Base-by-base conservation (phyloP, 75 land plant species). In the Pseudotsuga menziesii region DNA sequence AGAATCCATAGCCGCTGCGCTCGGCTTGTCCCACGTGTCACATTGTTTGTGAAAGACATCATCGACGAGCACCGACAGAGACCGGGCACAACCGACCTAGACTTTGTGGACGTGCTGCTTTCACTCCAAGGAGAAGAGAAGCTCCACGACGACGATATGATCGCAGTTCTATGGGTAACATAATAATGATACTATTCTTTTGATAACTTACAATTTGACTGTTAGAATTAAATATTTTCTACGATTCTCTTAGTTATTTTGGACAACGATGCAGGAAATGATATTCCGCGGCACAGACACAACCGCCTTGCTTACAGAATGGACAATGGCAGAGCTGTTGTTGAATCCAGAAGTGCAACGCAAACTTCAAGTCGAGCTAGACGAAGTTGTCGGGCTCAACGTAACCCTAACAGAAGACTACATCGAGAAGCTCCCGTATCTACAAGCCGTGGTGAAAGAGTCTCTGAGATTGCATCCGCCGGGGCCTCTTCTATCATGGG, bases 231-330 rank as follows among this genome's bases (percentile, higher is more conserved):
- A 44, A 44, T 5, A 6, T 5, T 44, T 44, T 44, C 7, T 44
- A 44, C 5, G 5, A 41, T 41, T 44, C 0, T 44, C 7, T 44
- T 7, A 0, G 5, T 44, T 44, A 44, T 44, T 4, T 44, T 44
- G 48, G 32, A 29, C 7, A 5, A 5, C 7, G 48, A 4, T 44
- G 22, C 87, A 87, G 89, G 89, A 88, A 82, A 85, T 88, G 89
- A 85, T 88, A 22, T 88, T 88, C 63, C 75, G 89, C 26, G 89
- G 89, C 1, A 88, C 89, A 19, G 89, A 88, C 80, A 85, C 89
- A 4, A 78, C 76, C 0, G 89, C 89, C 4, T 70, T 88, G 7
- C 64, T 85, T 57, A 82, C 78, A 25, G 89, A 88, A 73, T 88
- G 89, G 89, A 58, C 76, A 1, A 59, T 88, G 77, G 89, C 89